Evolutionary conservation across 495 filamentous ascomycete genomes (phyloP), one percentile per base, ranked within the genome.

Genomic region (Immersiella caudata): DNA sequence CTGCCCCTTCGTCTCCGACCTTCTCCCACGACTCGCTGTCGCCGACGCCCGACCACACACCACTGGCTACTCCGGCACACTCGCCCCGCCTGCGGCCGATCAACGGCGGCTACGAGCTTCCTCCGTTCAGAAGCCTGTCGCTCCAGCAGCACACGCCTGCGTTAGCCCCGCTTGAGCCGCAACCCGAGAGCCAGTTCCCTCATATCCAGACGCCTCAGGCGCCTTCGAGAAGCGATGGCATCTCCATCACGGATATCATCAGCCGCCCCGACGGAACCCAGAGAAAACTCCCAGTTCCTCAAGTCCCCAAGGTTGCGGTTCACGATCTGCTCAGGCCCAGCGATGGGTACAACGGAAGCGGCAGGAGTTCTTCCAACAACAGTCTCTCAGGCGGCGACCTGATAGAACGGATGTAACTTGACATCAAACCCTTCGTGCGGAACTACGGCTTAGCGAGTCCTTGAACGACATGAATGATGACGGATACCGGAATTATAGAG

Each of bases 1-100:
- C 95, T 3, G 94, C 94, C 22, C 95, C 95, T 27, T 96, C 94
- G 27, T 98, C 95, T 1, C 95, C 95, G n/a, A 97, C 93, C 35
- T 98, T 97, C 81, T 97, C 95, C 6, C 92, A 97, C 79, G 94
- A 96, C 81, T 97, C 94, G 9, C 87, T 93, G 25, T 98, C 96
- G 0, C 96, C 95, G 1, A 99, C 95, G 1, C 96, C 95, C 1
- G 95, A 97, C 74, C 93, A 97, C 82, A 98, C 96, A 16, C 95
- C 95, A 7, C 85, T 98, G 52, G 95, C 94, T 33, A 99, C 95
- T 1, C 95, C 95, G 0, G 93, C 93, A 29, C 95, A 98, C 80
- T 98, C 96, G 6, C 95, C 95, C 22, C 92, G 95, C 29, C 83
- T 99, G 62, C 88, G 91, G 60, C 95, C 95, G 6, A 84, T 89